These are phyloP conservation scores for Schizochytrium sp. DNA, from an alignment of 108 stramenopile genomes.

Conservation along the genomic window DNA sequence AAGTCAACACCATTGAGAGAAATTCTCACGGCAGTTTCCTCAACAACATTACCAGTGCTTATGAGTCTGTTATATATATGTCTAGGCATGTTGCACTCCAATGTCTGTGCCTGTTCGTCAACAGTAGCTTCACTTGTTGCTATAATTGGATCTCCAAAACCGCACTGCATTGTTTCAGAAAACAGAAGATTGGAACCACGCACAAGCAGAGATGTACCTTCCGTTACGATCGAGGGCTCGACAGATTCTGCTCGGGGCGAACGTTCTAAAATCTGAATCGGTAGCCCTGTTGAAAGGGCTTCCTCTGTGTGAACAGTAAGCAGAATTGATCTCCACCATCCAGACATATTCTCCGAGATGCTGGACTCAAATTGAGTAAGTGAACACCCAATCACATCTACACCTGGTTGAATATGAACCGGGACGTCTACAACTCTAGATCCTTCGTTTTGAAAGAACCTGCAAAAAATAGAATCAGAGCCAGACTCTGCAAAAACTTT, in stretches of 20 bases:
- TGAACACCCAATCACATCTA: no score
- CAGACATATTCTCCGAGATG: no score
- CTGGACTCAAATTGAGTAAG: no score
- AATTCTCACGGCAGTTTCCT: neutral
- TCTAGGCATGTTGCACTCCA: neutral
- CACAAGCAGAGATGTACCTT: neutral
- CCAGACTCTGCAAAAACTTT: no score
- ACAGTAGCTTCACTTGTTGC: neutral
- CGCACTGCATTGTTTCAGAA: conserved; percentile 8
- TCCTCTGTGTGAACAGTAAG: no score
- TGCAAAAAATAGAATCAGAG: no score
- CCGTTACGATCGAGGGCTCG: neutral
- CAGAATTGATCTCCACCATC: no score
- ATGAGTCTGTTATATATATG: neutral
- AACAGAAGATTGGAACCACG: neutral
- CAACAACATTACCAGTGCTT: neutral
- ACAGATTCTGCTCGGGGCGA: neutral
- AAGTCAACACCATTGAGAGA: conserved; percentile 38
- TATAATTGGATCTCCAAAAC: conserved; percentile 4
- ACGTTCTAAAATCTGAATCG: no score
- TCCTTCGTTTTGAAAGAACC: no score
- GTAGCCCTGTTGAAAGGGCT: no score
- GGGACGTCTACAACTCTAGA: no score
- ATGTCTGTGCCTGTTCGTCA: neutral
- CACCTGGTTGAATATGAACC: no score